Evolutionary conservation across 306 rosid species (phyloP).

Genomic region (Gleditsia sinensis): DNA sequence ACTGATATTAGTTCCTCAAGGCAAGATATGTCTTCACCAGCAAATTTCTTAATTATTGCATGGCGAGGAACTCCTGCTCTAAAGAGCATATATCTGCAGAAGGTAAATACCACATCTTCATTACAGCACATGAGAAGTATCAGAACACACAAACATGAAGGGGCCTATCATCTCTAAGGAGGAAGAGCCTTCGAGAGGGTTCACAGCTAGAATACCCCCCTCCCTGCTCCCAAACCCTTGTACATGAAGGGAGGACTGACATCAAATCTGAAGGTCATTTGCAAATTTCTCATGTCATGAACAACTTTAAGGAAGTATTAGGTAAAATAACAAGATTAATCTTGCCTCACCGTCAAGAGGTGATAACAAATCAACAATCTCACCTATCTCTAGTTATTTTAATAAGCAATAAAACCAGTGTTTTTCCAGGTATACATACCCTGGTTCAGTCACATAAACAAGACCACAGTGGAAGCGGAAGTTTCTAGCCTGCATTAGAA

Average conservation of each 20-base stretch:
- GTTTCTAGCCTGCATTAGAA: slow-evolving; percentile 60
- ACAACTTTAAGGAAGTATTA: background rate
- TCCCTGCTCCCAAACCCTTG: background rate
- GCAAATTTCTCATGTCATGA: background rate
- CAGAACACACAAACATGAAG: background rate
- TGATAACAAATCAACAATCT: background rate
- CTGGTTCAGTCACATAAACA: slow-evolving; percentile 69
- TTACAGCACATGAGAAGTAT: background rate
- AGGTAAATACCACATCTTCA: slow-evolving; percentile 14
- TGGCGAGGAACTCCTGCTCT: slow-evolving; percentile 70
- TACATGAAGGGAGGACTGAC: background rate
- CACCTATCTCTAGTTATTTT: background rate
- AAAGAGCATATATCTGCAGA: slow-evolving; percentile 61
- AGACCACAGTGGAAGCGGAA: slow-evolving; percentile 66
- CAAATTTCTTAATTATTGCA: slow-evolving; percentile 66
- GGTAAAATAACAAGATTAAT: background rate
- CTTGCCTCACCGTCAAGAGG: background rate
- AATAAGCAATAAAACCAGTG: background rate
- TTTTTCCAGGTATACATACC: slow-evolving; percentile 39
- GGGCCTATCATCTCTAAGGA: background rate
- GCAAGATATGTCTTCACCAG: slow-evolving; percentile 60
- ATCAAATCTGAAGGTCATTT: background rate
- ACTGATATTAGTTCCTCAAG: slow-evolving; percentile 53
- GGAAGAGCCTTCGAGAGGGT: background rate
- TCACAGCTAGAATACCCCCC: background rate